phyloP scores from a whole-genome alignment of 805 yeast genomes.

The Suhomyces faveliae region DNA sequence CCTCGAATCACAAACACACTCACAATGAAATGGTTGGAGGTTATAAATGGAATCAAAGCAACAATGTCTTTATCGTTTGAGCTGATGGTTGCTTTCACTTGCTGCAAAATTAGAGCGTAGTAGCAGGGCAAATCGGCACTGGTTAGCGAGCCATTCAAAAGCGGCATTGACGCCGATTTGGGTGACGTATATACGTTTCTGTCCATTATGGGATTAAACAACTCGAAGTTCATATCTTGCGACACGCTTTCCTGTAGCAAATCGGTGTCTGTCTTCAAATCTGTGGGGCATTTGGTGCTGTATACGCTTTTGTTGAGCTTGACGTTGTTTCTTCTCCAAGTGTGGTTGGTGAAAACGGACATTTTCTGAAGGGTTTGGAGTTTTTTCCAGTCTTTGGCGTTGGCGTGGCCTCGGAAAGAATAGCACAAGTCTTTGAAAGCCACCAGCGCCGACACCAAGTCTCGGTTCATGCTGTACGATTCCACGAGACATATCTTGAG shows the following conservation, averaged over 20 bases:
- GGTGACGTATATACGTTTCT: slow-evolving; percentile 27
- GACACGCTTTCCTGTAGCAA: slow-evolving; percentile 6
- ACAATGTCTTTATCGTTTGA: slow-evolving; percentile 14
- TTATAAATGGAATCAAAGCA: slow-evolving; percentile 17
- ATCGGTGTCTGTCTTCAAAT: slow-evolving; percentile 9
- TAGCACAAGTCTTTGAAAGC: slow-evolving; percentile 21
- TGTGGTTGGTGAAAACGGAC: slow-evolving; percentile 15
- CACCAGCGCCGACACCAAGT: slow-evolving; percentile 21
- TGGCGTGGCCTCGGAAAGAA: slow-evolving; percentile 20
- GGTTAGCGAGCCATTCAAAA: slow-evolving; percentile 27
- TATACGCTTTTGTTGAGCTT: slow-evolving; percentile 12
- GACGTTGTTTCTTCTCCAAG: slow-evolving; percentile 26
- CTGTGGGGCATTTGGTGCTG: slow-evolving; percentile 1
- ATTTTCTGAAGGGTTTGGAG: slow-evolving; percentile 11
- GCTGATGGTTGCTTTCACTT: slow-evolving; percentile 10
- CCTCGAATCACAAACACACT: slow-evolving; percentile 26
- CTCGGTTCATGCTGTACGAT: slow-evolving; percentile 23
- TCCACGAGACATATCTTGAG: slow-evolving; percentile 31
- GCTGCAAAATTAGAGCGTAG: slow-evolving; percentile 16
- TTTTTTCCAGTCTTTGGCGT: slow-evolving; percentile 11
- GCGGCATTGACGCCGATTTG: slow-evolving; percentile 19
- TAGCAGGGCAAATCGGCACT: slow-evolving; percentile 35
- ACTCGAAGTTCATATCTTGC: not conserved
- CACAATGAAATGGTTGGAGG: slow-evolving; percentile 25
- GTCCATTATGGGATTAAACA: slow-evolving; percentile 26